Evolutionary conservation across 192 early-diverging fungal genomes (phyloP), one percentile per base, ranked within the genome.

Genomic region (Rhizophagus prolifer): DNA sequence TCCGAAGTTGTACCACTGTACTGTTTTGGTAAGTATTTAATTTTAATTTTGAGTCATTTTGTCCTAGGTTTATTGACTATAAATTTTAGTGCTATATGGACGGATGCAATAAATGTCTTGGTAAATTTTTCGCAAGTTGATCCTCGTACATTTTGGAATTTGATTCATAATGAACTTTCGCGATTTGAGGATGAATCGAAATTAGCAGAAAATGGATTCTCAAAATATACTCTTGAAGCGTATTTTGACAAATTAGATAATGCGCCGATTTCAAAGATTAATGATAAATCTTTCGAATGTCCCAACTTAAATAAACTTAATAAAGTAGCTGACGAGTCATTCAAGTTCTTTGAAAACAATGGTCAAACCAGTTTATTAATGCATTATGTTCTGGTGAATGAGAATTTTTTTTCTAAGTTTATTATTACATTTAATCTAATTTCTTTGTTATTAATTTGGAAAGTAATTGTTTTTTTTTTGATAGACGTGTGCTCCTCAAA

Each of bases 31-130:
- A 88, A 19, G 72, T 50, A 21, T 54, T 54, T 9, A 34, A 38
- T 36, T 41, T 21, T 8, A 31, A 50, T 31, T 19, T 34, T 41
- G 7, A 64, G 14, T 5, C 46, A 59, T 78, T 84, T 41, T 75
- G 19, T 78, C n/a, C 69, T 26, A 68, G 89, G 89, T 21, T 82
- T 93, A 50, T 86, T 96, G 44, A 91, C 91, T 14, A 87, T 93
- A 50, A 95, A 95, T 79, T 94, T 98, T 64, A 89, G 88, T 34
- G 90, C 93, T 8, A 76, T 98, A 21, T 97, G 95, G 94, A 79
- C 91, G 10, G 94, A 96, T 74, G 90, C 87, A 16, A 90, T 85
- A 21, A 86, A 85, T 58, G 80, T 88, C 36, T 78, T 95, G 60
- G 81, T 81, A 9, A 82, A 83, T 34, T 80, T 91, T 26, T 84